These are phyloP conservation scores for Malassezia psittaci DNA, from an alignment of 1,284 basidiomycete genomes.

Conservation along the genomic window DNA sequence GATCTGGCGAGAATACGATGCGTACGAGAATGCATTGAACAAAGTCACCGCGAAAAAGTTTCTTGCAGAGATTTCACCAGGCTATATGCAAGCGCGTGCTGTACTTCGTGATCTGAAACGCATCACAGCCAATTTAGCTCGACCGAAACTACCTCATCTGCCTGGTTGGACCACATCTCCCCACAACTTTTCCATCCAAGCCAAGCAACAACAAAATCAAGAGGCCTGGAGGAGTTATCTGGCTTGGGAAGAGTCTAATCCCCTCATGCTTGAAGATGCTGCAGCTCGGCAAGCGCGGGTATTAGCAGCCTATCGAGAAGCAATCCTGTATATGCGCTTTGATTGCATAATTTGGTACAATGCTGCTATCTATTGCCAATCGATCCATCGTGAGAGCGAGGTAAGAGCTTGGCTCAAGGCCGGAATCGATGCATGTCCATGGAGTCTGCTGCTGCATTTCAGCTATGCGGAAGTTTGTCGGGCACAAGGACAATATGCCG, in stretches of 20 bases:
- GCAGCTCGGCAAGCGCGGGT: constrained; percentile 59
- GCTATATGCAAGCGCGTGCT: constrained; percentile 85
- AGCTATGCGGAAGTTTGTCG: constrained; percentile 79
- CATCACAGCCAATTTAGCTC: constrained; percentile 52
- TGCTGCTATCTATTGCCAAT: constrained; percentile 69
- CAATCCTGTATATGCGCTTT: constrained; percentile 78
- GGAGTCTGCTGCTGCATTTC: constrained; percentile 77
- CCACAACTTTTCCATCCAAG: constrained; percentile 5
- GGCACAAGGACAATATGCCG: constrained; percentile 49
- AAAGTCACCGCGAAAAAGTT: constrained; percentile 93
- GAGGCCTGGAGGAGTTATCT: constrained; percentile 82
- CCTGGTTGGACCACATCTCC: constrained; percentile 26
- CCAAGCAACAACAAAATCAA: constrained; percentile 61
- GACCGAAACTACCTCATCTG: constrained; percentile 31
- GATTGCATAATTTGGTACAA: constrained; percentile 95
- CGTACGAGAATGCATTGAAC: constrained; percentile 82
- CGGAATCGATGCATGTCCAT: constrained; percentile 77
- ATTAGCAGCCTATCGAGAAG: constrained; percentile 74
- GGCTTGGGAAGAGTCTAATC: constrained; percentile 92
- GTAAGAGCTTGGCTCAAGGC: constrained; percentile 68
- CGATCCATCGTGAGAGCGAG: constrained; percentile 69
- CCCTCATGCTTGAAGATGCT: constrained; percentile 76
- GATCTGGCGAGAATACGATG: constrained; percentile 88
- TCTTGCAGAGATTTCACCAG: constrained; percentile 68
- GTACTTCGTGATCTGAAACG: constrained; percentile 69